A percentile compares a stretch with the other conserved stretches of the same genome.
phyloP scores from a whole-genome alignment of 2,329 filamentous ascomycete genomes.

The Fusarium secorum region DNA sequence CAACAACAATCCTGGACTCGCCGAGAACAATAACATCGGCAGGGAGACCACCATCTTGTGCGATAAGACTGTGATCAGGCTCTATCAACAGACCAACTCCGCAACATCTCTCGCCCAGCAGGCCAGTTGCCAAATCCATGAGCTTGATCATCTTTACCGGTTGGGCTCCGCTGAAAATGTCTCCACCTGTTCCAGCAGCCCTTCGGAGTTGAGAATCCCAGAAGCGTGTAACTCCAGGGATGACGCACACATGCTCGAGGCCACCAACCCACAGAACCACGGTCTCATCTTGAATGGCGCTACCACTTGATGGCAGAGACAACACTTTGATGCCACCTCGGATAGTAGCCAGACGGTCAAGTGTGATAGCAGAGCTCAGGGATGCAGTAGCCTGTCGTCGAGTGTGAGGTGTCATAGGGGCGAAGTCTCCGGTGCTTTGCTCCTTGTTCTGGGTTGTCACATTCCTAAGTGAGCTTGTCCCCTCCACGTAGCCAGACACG shows the following conservation, averaged over 20 bases:
- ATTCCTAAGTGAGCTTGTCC: conserved; percentile 62
- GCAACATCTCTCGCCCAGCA: conserved; percentile 65
- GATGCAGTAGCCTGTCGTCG: conserved; percentile 61
- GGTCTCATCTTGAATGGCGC: conserved; percentile 60
- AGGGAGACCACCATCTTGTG: conserved; percentile 53
- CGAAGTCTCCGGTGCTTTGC: conserved; percentile 59
- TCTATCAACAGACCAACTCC: conserved; percentile 58
- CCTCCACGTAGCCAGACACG: conserved; percentile 66
- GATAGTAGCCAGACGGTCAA: conserved; percentile 61
- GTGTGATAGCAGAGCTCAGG: conserved; percentile 52
- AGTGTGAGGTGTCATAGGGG: conserved; percentile 70
- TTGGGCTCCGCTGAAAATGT: conserved; percentile 64
- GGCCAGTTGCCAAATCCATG: conserved; percentile 59
- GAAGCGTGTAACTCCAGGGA: conserved; percentile 63
- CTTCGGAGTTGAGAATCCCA: conserved; percentile 67
- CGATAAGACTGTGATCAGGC: conserved; percentile 36
- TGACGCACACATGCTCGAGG: conserved; percentile 63
- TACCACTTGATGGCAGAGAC: conserved; percentile 53
- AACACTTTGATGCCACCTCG: conserved; percentile 62
- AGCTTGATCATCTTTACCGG: conserved; percentile 65
- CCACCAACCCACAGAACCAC: conserved; percentile 65
- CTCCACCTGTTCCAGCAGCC: conserved; percentile 58
- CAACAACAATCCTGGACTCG: conserved; percentile 63
- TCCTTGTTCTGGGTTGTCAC: conserved; percentile 47
- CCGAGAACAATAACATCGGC: conserved; percentile 64